Evolutionary conservation across 2,329 filamentous ascomycete genomes (phyloP).

Genomic region (Pseudogymnoascus sp.): DNA sequence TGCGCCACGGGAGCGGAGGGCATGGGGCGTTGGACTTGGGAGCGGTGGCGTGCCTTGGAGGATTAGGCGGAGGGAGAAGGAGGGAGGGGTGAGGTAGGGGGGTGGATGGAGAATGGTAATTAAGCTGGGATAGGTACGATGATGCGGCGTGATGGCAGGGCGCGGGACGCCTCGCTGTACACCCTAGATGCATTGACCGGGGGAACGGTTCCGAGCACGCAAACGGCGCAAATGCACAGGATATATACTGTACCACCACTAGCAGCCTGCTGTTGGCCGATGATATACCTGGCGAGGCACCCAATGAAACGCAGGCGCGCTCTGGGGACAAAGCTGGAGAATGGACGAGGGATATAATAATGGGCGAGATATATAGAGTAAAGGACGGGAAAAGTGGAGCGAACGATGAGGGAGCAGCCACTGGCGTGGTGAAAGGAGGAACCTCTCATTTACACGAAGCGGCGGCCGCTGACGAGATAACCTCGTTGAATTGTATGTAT

Average conservation of each 20-base stretch:
- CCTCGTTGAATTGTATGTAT: neutral
- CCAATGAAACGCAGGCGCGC: neutral
- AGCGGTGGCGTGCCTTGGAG: constrained; percentile 12
- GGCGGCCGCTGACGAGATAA: neutral
- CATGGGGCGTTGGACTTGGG: constrained; percentile 8
- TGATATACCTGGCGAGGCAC: neutral
- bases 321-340: neutral
- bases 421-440: neutral
- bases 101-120: neutral
- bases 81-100: neutral
- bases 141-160: neutral
- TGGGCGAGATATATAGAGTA: neutral
- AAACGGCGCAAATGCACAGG: neutral
- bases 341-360: neutral
- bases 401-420: neutral
- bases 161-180: neutral
- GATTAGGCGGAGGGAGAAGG: constrained; percentile 11
- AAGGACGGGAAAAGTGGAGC: neutral
- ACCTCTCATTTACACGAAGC: neutral
- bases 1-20: neutral
- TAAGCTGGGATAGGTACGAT: neutral
- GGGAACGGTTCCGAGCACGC: neutral
- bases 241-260: neutral
- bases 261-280: neutral
- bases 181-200: neutral